Evolutionary conservation across 805 yeast genomes (phyloP).

Genomic region (Barnettozyma siamensis): DNA sequence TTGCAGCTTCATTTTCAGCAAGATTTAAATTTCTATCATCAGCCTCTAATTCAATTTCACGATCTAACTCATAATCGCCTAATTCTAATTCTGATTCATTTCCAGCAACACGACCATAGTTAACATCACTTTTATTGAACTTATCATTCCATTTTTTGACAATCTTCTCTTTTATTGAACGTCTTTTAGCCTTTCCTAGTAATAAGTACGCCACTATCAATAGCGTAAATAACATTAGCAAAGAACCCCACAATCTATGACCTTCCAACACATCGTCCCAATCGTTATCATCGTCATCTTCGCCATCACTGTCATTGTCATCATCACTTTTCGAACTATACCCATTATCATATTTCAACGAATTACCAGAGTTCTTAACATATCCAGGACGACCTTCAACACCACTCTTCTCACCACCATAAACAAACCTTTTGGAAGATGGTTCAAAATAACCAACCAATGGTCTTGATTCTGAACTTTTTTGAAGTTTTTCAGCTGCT

Average conservation of each 20-base stretch:
- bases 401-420: constrained; percentile 48
- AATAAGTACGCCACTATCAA: constrained; percentile 28
- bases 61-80: constrained; percentile 7
- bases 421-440: constrained; percentile 39
- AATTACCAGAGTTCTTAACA: constrained; percentile 11
- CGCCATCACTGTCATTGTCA: constrained; percentile 22
- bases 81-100: constrained; percentile 15
- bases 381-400: constrained; percentile 39
- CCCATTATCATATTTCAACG: constrained; percentile 10
- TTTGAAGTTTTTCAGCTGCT: constrained; percentile 24
- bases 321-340: constrained; percentile 20
- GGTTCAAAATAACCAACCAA: constrained; percentile 44
- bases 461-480: constrained; percentile 4
- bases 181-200: constrained; percentile 29
- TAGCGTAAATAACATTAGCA: constrained; percentile 28
- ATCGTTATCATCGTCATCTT: constrained; percentile 32
- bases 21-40: constrained; percentile 1
- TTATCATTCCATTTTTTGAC: constrained; percentile 8
- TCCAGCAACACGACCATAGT: constrained; percentile 2
- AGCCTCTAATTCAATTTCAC: constrained; percentile 2
- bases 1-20: background rate
- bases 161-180: constrained; percentile 12
- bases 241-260: constrained; percentile 33
- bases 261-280: constrained; percentile 30
- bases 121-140: constrained; percentile 2